A percentile compares a stretch with the other conserved stretches of the same genome.
Conservation (phyloP, 345 rosid species). For the Isatis tinctoria region DNA sequence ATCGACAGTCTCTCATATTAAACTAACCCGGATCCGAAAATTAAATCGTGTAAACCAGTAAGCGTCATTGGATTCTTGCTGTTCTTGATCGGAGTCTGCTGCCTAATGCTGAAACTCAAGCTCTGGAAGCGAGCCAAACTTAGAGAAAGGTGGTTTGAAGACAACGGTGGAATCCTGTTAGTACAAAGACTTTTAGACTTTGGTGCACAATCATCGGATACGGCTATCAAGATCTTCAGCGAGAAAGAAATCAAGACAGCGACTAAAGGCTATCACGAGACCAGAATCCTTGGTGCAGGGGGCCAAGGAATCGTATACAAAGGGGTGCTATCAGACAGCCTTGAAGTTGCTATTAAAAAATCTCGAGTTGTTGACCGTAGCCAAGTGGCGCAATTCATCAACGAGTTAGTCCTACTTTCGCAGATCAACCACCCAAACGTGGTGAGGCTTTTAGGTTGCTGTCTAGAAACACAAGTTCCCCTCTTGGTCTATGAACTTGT, state of each 20-base stretch:
- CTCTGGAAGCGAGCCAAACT: background rate
- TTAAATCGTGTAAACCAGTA: background rate
- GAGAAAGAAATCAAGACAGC: conserved; percentile 35
- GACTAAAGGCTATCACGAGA: conserved; percentile 27
- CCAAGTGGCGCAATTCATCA: conserved; percentile 28
- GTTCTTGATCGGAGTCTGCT: background rate
- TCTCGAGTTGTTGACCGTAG: conserved; percentile 11
- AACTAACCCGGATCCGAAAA: background rate
- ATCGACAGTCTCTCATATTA: background rate
- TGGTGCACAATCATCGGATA: background rate
- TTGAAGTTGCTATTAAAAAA: conserved; percentile 31
- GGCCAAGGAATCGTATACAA: conserved; percentile 18
- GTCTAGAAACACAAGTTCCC: conserved; percentile 30
- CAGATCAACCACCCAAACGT: conserved; percentile 33
- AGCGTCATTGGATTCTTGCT: background rate
- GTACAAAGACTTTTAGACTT: background rate
- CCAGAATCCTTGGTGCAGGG: conserved; percentile 28
- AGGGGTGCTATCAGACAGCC: conserved; percentile 25
- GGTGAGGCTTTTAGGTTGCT: conserved; percentile 28
- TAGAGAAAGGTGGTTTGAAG: background rate
- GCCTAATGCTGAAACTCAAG: background rate
- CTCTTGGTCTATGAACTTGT: conserved; percentile 23
- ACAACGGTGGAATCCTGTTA: background rate
- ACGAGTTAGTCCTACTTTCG: conserved; percentile 29
- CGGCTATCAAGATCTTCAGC: background rate